These are phyloP conservation scores for Carallia pectinifolia DNA, from an alignment of 345 rosid genomes.

Conservation along the genomic window DNA sequence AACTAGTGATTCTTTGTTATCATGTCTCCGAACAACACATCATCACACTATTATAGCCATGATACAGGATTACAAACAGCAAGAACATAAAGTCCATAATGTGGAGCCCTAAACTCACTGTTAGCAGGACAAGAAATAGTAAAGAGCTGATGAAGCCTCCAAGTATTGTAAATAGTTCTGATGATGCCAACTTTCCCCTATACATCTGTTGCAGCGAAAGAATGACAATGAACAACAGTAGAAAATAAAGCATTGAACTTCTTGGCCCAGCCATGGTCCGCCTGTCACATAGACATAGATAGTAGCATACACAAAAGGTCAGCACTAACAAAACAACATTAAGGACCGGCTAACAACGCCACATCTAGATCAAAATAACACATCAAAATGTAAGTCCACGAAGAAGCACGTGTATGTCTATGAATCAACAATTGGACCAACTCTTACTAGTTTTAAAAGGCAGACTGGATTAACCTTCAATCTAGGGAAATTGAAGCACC, in stretches of 20 bases:
- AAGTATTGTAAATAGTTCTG: slow-evolving; percentile 73
- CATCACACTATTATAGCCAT: not conserved
- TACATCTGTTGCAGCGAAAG: slow-evolving; percentile 79
- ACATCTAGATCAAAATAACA: no score
- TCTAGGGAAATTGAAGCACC: no score
- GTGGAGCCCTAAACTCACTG: slow-evolving; percentile 41
- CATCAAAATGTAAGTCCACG: no score
- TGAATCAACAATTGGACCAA: no score
- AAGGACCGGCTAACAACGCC: no score
- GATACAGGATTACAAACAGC: no score
- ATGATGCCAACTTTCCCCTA: slow-evolving; percentile 69
- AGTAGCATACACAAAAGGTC: not conserved
- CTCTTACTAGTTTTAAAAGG: no score
- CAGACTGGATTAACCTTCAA: no score
- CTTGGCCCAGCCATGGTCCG: slow-evolving; percentile 71
- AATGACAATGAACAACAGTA: slow-evolving; percentile 56
- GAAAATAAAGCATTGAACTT: slow-evolving; percentile 71
- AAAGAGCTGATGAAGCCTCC: slow-evolving; percentile 88
- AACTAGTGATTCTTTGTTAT: not conserved
- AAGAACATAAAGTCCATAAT: not conserved
- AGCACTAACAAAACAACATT: no score
- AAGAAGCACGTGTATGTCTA: no score
- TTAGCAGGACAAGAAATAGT: slow-evolving; percentile 64
- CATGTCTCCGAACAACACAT: not conserved
- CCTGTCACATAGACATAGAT: not conserved